phyloP scores from a whole-genome alignment of 768 basidiomycete genomes.

The Collybiopsis luxurians region DNA sequence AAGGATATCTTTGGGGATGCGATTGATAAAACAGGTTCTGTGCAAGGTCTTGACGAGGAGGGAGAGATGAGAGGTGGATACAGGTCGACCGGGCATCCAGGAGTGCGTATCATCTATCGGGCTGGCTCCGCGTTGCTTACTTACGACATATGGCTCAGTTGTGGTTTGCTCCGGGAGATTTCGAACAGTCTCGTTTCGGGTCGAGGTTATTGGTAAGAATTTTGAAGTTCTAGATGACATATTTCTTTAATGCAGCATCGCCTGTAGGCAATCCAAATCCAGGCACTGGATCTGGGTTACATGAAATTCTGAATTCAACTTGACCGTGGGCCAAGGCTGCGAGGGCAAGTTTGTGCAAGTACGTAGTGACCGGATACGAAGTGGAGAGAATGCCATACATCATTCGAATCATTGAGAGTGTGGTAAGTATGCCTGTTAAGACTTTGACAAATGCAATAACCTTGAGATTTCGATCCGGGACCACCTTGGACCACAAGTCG shows the following conservation, averaged over 20 bases:
- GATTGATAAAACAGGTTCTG: conserved; percentile 16
- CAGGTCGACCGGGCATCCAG: conserved; percentile 28
- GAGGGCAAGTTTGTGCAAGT: no score
- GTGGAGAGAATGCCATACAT: no score
- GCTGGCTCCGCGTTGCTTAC: background rate
- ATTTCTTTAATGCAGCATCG: background rate
- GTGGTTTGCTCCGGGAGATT: conserved; percentile 28
- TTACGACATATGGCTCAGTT: conserved; percentile 11
- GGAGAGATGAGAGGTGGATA: conserved; percentile 27
- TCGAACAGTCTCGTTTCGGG: conserved; percentile 18
- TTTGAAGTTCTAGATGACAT: background rate
- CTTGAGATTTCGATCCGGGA: no score
- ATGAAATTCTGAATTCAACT: no score
- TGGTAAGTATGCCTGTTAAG: no score
- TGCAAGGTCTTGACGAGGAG: conserved; percentile 29
- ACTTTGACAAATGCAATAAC: no score
- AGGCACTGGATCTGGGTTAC: conserved; percentile 21
- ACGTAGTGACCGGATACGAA: no score
- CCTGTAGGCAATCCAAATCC: conserved; percentile 24
- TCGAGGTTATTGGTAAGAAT: conserved; percentile 24
- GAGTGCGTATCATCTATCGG: no score
- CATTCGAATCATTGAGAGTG: no score
- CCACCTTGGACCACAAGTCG: no score
- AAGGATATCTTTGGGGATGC: conserved; percentile 23
- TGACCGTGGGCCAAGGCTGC: no score